Evolutionary conservation across 495 filamentous ascomycete genomes (phyloP).

Genomic region (Cryomyces antarcticus): DNA sequence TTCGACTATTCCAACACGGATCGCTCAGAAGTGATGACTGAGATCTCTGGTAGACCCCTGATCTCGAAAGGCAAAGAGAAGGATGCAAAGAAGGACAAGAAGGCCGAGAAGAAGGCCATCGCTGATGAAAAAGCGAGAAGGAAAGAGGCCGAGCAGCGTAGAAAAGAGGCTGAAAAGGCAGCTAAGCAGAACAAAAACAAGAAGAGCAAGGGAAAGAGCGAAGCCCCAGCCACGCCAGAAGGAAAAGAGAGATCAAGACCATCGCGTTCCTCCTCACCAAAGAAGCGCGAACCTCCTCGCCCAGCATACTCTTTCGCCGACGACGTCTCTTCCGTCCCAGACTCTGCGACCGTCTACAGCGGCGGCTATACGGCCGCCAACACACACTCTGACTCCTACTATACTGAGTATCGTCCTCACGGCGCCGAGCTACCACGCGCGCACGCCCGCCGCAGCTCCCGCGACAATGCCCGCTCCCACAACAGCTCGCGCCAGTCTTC

Average conservation of each 20-base stretch:
- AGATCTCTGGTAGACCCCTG: constrained; percentile 18
- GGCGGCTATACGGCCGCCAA: constrained; percentile 2
- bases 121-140: constrained; percentile 5
- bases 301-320: background rate
- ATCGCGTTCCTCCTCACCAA: background rate
- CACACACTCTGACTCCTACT: constrained; percentile 11
- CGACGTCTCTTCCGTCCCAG: background rate
- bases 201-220: background rate
- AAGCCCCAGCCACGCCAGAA: constrained; percentile 8
- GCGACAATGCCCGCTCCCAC: background rate
- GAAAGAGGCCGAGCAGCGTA: constrained; percentile 9
- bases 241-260: constrained; percentile 4
- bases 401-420: constrained; percentile 13
- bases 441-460: background rate
- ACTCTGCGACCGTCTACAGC: constrained; percentile 2
- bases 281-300: background rate
- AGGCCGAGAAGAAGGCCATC: constrained; percentile 2
- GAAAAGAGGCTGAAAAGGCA: constrained; percentile 10
- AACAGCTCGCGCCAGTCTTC: constrained; percentile 6
- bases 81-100: constrained; percentile 8
- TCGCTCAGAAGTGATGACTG: constrained; percentile 31
- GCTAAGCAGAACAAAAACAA: constrained; percentile 4
- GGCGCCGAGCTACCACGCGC: background rate
- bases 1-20: constrained; percentile 38
- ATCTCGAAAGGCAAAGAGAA: constrained; percentile 7